Evolutionary conservation across 352 stramenopile genomes (phyloP), one percentile per base, ranked within the genome.

Genomic region (Pythium dissimile): DNA sequence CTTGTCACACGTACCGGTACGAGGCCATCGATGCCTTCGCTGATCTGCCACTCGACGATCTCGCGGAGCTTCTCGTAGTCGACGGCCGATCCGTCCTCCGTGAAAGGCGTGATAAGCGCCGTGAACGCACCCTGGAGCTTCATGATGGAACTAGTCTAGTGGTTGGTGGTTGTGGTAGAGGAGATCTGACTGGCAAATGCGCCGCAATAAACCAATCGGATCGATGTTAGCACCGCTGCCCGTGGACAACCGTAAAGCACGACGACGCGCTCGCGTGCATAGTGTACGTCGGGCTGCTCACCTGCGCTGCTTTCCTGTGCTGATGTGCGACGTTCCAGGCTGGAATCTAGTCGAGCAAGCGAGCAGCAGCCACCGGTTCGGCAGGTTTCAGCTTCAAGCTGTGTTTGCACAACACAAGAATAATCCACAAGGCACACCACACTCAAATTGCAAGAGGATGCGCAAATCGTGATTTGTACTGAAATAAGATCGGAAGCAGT

Each of bases 91-190:
- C 92, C 92, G 64, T 97, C 88, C 16, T 82, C 59, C 32, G 82
- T 97, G 75, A 99, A 98, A 9, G 97, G 97, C 59, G 97, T 99
- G 49, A 99, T 88, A 57, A 99, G 77, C 53, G 97, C 97, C 45
- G 86, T 95, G 65, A 95, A 92, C 12, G 86, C 71, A 77, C 89
- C 89, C 62, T 91, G 69, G 57, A 95, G 67, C 58, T 88, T 76
- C 77, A 92, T 81, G 26, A 46, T 77, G 34, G 34, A 49, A 23
- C 20, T 51, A 37, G 54, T 56, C 38, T 61, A 42, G 54, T 56
- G 47, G 38, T n/a, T 18, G 27, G n/a, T n/a, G 10, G 27, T 23
- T 55, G 48, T 31, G 41, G 1, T 18, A 23, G 21, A 12, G 15
- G 27, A 23, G 18, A 18, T 35, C 21, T 32, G 18, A 4, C 15